Conservation (phyloP, 371 early-diverging fungal genomes). For the Haplosporangium sp. region DNA sequence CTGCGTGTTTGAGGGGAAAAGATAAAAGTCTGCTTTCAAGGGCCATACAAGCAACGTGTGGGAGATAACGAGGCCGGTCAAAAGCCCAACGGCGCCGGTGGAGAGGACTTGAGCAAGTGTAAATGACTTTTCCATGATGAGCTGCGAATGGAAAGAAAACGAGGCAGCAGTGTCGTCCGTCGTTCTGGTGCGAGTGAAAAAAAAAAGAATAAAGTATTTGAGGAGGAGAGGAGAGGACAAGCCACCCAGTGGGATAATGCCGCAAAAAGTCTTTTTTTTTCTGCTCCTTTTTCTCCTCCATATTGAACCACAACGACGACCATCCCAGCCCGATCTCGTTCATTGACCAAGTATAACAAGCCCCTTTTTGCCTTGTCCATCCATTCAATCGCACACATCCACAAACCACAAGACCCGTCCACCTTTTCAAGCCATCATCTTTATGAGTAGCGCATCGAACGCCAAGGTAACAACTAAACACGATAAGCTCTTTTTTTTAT, state of each 20-base stretch:
- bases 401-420: neutral
- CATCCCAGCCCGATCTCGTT: too few relatives aligned
- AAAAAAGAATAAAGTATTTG: neutral
- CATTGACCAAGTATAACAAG: too few relatives aligned
- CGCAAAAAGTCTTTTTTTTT: neutral
- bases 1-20: too few relatives aligned
- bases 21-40: too few relatives aligned
- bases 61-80: conserved; percentile 35
- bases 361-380: neutral
- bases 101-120: conserved; percentile 49
- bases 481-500: neutral
- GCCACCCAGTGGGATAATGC: neutral
- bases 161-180: neutral
- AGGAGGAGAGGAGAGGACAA: neutral
- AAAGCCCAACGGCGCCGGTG: conserved; percentile 41
- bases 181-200: neutral
- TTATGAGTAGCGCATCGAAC: conserved; percentile 58
- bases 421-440: conserved; percentile 37
- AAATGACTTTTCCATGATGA: conserved; percentile 42
- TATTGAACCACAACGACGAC: too few relatives aligned
- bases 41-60: conserved; percentile 17
- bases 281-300: neutral
- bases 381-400: neutral
- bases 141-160: neutral
- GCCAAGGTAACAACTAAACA: conserved; percentile 42